phyloP scores from a whole-genome alignment of 805 yeast species.

The Vanderwaltozyma yarrowii region DNA sequence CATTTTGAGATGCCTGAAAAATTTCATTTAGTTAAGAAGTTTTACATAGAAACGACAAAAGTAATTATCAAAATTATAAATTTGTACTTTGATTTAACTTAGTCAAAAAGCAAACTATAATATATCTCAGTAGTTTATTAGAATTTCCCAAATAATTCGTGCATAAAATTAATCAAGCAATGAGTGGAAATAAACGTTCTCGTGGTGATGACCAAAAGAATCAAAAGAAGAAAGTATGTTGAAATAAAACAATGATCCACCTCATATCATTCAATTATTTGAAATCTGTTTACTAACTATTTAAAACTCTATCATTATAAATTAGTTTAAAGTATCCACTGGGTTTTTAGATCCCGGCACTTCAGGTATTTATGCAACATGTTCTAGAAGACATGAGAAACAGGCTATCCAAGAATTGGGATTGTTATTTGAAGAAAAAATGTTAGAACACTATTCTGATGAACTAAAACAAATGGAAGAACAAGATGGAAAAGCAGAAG shows the following conservation, averaged over 20 bases:
- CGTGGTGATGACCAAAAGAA: background rate
- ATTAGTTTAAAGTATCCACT: slow-evolving; percentile 24
- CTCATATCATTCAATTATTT: too few relatives aligned
- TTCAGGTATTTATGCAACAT: slow-evolving; percentile 82
- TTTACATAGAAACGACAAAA: too few relatives aligned
- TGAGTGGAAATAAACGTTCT: slow-evolving; percentile 1
- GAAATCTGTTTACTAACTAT: too few relatives aligned
- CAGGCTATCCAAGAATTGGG: slow-evolving; percentile 68
- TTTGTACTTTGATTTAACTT: too few relatives aligned
- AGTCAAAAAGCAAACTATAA: too few relatives aligned
- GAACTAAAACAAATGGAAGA: slow-evolving; percentile 20
- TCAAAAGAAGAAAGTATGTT: slow-evolving; percentile 3
- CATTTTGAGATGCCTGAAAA: too few relatives aligned
- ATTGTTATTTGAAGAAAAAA: slow-evolving; percentile 44
- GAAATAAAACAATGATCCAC: too few relatives aligned
- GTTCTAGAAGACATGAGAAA: slow-evolving; percentile 70
- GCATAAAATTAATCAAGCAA: background rate
- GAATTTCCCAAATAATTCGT: too few relatives aligned
- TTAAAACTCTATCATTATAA: too few relatives aligned
- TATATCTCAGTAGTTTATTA: too few relatives aligned
- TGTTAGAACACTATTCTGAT: slow-evolving; percentile 37
- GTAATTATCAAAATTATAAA: too few relatives aligned
- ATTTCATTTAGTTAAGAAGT: too few relatives aligned
- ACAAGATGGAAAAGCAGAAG: slow-evolving; percentile 10
- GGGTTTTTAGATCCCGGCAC: slow-evolving; percentile 66